phyloP scores from a whole-genome alignment of 192 early-diverging fungal species.

The Gonapodya sp. region DNA sequence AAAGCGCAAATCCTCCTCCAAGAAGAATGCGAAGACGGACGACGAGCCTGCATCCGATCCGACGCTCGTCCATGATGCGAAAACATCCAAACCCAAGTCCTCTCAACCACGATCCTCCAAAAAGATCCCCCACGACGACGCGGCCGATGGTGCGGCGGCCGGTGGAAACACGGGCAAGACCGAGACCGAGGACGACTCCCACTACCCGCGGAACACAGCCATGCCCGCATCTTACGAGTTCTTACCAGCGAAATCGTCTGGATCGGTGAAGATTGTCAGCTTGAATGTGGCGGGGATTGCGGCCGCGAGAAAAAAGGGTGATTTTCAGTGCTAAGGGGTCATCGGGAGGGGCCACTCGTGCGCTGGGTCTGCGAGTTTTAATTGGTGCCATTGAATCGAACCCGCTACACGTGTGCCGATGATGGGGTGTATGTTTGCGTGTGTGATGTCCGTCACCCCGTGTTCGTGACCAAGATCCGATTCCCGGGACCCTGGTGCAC shows the following conservation, averaged over 20 bases:
- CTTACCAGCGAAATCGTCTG: neutral
- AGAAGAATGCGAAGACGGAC: neutral
- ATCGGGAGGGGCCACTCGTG: neutral
- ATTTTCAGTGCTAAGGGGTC: neutral
- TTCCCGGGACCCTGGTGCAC: too few species aligned
- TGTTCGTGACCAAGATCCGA: too few species aligned
- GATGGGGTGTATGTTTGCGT: too few species aligned
- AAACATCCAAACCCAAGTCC: neutral
- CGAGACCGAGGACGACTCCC: neutral
- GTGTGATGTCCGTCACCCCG: too few species aligned
- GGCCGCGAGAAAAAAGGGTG: constrained; percentile 6
- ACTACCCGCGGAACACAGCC: constrained; percentile 4
- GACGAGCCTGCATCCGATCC: neutral
- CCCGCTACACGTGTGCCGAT: too few species aligned
- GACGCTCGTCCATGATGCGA: neutral
- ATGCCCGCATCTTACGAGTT: neutral
- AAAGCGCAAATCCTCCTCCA: neutral
- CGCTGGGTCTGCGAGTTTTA: neutral
- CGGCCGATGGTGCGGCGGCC: neutral
- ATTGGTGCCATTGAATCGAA: neutral
- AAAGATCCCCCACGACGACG: too few species aligned
- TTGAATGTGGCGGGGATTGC: neutral
- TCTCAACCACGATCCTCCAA: too few species aligned
- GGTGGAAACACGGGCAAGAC: neutral
- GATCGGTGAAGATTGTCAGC: neutral